Conservation (phyloP, 257 asterid genomes). For the Vinca minor region DNA sequence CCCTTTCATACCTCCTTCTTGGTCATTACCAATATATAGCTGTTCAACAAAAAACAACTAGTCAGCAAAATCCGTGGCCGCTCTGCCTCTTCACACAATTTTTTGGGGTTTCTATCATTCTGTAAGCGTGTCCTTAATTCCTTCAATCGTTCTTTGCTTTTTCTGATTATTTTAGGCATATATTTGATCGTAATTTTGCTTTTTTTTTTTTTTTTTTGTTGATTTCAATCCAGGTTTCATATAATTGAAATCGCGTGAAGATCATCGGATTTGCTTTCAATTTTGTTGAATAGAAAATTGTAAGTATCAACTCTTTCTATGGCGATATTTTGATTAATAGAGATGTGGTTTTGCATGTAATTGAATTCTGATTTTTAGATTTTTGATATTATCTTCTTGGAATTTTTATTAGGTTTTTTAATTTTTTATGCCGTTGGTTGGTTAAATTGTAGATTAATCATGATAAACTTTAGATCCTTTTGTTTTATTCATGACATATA, state of each 20-base stretch:
- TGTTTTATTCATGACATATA: background rate
- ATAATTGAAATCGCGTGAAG: background rate
- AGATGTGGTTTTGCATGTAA: background rate
- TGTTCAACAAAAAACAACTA: too few species aligned
- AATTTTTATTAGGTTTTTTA: background rate
- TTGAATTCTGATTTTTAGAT: background rate
- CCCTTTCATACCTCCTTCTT: background rate
- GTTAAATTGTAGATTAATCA: too few species aligned
- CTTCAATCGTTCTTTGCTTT: background rate
- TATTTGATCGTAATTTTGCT: background rate
- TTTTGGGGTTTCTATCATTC: background rate
- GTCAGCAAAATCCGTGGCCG: background rate
- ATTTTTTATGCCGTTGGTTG: too few species aligned
- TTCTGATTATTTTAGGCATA: background rate
- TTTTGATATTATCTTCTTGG: too few species aligned
- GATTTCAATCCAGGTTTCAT: background rate
- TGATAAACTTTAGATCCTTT: background rate
- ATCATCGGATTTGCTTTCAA: background rate
- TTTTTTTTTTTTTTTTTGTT: background rate
- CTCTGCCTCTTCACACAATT: too few species aligned
- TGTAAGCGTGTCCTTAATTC: background rate
- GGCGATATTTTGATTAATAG: background rate
- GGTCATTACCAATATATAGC: too few species aligned
- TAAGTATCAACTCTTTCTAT: slow-evolving; percentile 3
- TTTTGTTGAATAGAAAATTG: background rate